Conservation (phyloP, 805 yeast species). For the Wickerhamiella azymoides region DNA sequence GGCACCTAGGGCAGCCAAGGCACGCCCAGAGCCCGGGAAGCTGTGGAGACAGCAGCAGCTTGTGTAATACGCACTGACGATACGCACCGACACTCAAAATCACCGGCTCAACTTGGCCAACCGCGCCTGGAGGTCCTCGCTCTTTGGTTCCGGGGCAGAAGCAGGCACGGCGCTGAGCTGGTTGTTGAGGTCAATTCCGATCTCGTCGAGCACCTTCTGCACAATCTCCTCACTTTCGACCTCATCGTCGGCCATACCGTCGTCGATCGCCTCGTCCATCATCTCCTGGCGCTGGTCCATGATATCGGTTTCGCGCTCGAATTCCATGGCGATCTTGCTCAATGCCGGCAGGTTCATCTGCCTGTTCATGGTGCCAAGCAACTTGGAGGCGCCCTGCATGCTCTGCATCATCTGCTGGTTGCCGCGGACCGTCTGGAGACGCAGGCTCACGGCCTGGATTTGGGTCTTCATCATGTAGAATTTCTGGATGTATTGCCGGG, state of each 20-base stretch:
- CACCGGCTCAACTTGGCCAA: slow-evolving; percentile 62
- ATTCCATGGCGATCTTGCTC: slow-evolving; percentile 84
- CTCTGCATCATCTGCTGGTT: slow-evolving; percentile 91
- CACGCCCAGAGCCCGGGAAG: no score
- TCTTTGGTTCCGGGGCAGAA: slow-evolving; percentile 32
- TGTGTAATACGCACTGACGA: no score
- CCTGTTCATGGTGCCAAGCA: slow-evolving; percentile 76
- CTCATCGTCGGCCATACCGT: slow-evolving; percentile 84
- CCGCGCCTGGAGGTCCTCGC: slow-evolving; percentile 82
- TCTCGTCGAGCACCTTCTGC: slow-evolving; percentile 83
- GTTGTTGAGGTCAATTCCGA: slow-evolving; percentile 68
- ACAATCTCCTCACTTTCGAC: slow-evolving; percentile 85
- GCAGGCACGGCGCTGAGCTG: slow-evolving; percentile 39
- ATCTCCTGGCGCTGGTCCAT: slow-evolving; percentile 99
- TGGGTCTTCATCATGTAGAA: slow-evolving; percentile 91
- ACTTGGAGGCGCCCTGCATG: slow-evolving; percentile 83
- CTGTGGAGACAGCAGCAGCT: no score
- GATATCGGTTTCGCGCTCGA: slow-evolving; percentile 82
- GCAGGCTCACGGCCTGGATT: slow-evolving; percentile 79
- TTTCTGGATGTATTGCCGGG: slow-evolving; percentile 68
- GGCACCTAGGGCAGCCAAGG: no score
- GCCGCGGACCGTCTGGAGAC: slow-evolving; percentile 85
- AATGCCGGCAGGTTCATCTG: slow-evolving; percentile 84
- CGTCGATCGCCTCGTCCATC: slow-evolving; percentile 97
- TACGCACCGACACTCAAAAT: neutral